Evolutionary conservation across 371 early-diverging fungal species (phyloP).

Genomic region (Blakeslea trispora): DNA sequence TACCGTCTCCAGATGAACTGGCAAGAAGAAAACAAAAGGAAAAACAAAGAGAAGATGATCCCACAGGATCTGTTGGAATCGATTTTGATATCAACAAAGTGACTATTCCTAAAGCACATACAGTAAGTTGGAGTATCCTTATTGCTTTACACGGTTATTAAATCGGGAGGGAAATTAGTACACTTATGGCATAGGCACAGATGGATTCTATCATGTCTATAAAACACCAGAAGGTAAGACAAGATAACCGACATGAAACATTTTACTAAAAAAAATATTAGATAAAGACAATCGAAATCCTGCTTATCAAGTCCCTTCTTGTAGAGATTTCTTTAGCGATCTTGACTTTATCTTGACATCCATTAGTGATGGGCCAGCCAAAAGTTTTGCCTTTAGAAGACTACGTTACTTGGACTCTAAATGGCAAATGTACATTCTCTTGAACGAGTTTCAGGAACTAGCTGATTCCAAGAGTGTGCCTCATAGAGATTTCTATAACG

Average conservation of each 20-base stretch:
- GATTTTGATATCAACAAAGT: conserved; percentile 70
- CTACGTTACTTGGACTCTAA: conserved; percentile 93
- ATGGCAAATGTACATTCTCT: conserved; percentile 91
- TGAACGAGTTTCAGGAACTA: conserved; percentile 94
- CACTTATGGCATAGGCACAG: conserved; percentile 26
- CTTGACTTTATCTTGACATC: conserved; percentile 84
- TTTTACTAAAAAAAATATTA: neutral
- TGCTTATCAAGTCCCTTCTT: conserved; percentile 65
- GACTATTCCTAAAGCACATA: conserved; percentile 57
- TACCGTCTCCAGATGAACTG: conserved; percentile 49
- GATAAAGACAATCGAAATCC: conserved; percentile 12
- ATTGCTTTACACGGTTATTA: too few relatives aligned
- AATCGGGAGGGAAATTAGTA: too few relatives aligned
- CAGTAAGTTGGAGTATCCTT: too few relatives aligned
- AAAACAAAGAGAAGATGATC: conserved; percentile 52
- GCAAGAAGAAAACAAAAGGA: conserved; percentile 44
- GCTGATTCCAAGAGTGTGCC: conserved; percentile 92
- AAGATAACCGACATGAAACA: neutral
- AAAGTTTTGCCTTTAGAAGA: conserved; percentile 93
- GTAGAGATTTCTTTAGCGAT: conserved; percentile 89
- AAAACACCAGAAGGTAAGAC: conserved; percentile 23
- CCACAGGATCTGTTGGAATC: conserved; percentile 49
- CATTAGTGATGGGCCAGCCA: conserved; percentile 92
- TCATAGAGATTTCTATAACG: conserved; percentile 98
- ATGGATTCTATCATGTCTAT: conserved; percentile 42